Base-by-base conservation (phyloP, 75 land plant species). In the Pinus taeda region DNA sequence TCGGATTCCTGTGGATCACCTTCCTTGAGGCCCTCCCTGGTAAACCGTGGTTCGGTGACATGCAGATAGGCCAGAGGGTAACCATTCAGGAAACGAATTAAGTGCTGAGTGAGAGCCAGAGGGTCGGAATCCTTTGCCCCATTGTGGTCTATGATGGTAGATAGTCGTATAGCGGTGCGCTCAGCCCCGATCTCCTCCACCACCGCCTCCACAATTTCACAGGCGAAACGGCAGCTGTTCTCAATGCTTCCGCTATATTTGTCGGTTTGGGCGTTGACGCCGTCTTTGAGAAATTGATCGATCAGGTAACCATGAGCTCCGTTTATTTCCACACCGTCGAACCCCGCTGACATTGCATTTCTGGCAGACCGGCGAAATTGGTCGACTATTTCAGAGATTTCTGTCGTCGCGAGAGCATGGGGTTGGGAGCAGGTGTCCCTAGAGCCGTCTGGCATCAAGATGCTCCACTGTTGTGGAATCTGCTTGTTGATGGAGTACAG, bases 261-360 rank as follows among this genome's bases (percentile, higher is more conserved):
- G 72, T 95, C 98, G 0, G 69, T 73, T 36, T 95, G 76, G 69
- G 89, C 91, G 74, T 95, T 95, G 83, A 95, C 90, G 13, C 98
- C 93, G 71, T 95, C 91, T 75, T 95, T 95, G 22, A 95, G 77
- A 75, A 95, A 95, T 65, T 95, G 98, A 79, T 95, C 98, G 60
- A 92, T 85, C n/a, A 88, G 76, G 64, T 95, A 95, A 8, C 98
- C 98, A n/a, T 95, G 98, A 4, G 92, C 98, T 0, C 87, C 90
- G 49, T 95, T 93, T 42, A 95, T 82, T 78, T 95, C 98, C 37
- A 95, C 81, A 12, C 98, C 98, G 49, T 95, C 96, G 49, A 95
- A 95, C n/a, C 98, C 57, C 74, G 96, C 96, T 6, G 21, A 18
- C 3, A 18, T 4, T 18, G 94, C 88, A 57, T 90, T 90, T 5